Base-by-base conservation (phyloP, 2,329 filamentous ascomycete genomes). In the Rutstroemia sp. region DNA sequence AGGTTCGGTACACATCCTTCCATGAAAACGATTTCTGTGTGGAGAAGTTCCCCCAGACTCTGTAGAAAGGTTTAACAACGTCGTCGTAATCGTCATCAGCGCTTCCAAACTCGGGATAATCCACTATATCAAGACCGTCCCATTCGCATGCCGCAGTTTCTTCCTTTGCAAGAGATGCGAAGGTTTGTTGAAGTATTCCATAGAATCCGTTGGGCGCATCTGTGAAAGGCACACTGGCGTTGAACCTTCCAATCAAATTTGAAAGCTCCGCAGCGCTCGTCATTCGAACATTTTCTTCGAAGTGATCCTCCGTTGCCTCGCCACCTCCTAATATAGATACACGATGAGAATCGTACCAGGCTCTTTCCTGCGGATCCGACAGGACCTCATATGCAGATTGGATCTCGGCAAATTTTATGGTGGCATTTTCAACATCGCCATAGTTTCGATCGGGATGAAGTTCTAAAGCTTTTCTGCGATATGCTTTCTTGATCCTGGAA, bases 311-410 rank as follows among this genome's bases (percentile, higher is more conserved):
- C 34, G 69, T 62, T 58, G 68, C 66, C 9, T 67, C 66, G 9
- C 63, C 66, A 46, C 71, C 75, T 34, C 76, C 75, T 60, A 97
- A 75, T 60, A 97, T 95, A 51, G 88, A 85, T 64, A 91, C 86
- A 59, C 90, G 86, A 69, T 99, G 94, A 2, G 91, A 91, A 73
- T 99, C 92, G 74, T 99, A 99, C 94, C 94, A 99, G 34, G 92
- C 87, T 64, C 94, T 84, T 71, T 99, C 94, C 70, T 99, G 92
- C 10, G 91, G 85, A 70, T 99, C 94, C 1, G 92, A 95, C 1
- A 99, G 81, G n/a, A 99, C 83, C 71, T 97, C 90, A 70, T 99
- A 95, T 48, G 94, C 94, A 38, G 91, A 81, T 71, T 96, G 92
- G 27, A 97, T 80, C 69, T 96, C 91, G 50, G 94, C 91, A 70